Conservation (phyloP, 768 basidiomycete species). For the Agrocybe praecox region DNA sequence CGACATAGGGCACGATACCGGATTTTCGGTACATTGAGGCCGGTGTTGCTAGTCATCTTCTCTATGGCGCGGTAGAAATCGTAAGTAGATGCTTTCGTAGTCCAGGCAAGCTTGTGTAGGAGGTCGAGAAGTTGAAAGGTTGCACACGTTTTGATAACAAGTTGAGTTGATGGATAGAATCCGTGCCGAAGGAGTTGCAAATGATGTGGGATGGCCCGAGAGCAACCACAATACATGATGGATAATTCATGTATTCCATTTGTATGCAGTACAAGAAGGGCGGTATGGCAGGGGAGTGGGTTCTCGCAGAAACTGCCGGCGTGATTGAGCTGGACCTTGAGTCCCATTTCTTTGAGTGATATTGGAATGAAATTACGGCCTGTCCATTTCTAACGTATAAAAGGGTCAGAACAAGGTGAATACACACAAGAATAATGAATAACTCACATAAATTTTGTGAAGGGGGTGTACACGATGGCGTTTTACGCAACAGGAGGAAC, state of each 20-base stretch:
- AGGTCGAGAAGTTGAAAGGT: conserved; percentile 17
- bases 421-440: too few species aligned
- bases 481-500: too few species aligned
- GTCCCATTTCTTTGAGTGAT: conserved; percentile 7
- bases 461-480: too few species aligned
- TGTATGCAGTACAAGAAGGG: conserved; percentile 14
- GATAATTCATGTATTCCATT: conserved; percentile 20
- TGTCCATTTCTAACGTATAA: conserved; percentile 1
- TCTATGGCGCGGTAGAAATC: too few species aligned
- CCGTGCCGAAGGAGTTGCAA: conserved; percentile 4
- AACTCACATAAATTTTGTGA: too few species aligned
- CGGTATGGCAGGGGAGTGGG: not conserved
- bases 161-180: conserved; percentile 20
- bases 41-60: too few species aligned
- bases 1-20: too few species aligned
- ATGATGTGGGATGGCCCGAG: conserved; percentile 6
- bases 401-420: too few species aligned
- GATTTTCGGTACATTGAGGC: too few species aligned
- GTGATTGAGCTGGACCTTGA: conserved; percentile 11
- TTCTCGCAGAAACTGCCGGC: not conserved
- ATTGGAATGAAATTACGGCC: not conserved
- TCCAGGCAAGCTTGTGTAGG: conserved; percentile 19
- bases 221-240: conserved; percentile 18
- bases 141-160: conserved; percentile 15
- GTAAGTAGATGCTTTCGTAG: conserved; percentile 19